Evolutionary conservation across 2,329 filamentous ascomycete genomes (phyloP), one percentile per base, ranked within the genome.

Genomic region (Diaporthe caulivora): DNA sequence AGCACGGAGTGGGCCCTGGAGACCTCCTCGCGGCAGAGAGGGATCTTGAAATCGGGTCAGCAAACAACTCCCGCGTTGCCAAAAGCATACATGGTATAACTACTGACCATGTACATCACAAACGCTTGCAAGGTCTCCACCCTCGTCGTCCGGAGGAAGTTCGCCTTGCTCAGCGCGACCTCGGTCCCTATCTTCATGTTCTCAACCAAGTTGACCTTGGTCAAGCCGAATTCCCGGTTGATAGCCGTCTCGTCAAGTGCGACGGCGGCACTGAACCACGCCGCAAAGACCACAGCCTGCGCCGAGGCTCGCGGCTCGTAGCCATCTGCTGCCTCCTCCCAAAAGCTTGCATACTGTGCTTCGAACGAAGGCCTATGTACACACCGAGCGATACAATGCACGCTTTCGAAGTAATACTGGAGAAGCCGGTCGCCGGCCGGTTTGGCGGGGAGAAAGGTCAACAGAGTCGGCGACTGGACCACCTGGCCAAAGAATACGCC

Each of bases 81-180:
- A 49, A 37, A 26, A 57, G 40, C 60, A 37, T 51, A 64, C 44
- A 57, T 37, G 58, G 26, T 49, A 47, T 2, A 21, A 11, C 11
- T 68, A 31, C 88, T 82, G 81, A 93, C 91, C 82, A 95, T 84
- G 76, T 94, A 95, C 86, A 94, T 92, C 47, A 95, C 90, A 77
- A 95, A 92, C 1, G 92, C 92, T 79, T 95, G 93, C 77, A 95
- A 84, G 0, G 92, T 93, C 80, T 94, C 92, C n/a, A 94, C 83
- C 76, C 91, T 92, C 47, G 82, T 93, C 0, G 92, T 94, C 47
- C 91, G 86, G 47, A 95, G 81, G 73, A 95, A 93, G 78, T 93
- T 92, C 5, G 93, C 92, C 78, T 91, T 90, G 51, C 88, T 87
- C 44, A 95, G 83, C 3, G 92, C 90, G 34, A 88, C 87, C 82